Evolutionary conservation across 140 eudicot species (phyloP).

Genomic region (Oenanthe javanica): DNA sequence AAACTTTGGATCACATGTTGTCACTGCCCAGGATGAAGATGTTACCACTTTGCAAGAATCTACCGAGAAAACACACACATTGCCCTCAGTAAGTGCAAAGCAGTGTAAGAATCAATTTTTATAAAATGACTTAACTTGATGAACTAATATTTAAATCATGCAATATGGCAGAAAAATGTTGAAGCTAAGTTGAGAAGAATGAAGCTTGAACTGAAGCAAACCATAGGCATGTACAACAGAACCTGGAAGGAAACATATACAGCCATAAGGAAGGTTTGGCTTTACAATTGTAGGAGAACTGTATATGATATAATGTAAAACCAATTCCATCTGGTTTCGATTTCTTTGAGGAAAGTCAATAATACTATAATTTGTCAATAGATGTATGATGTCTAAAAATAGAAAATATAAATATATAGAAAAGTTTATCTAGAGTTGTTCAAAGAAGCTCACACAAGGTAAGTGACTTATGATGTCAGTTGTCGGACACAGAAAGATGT

Average conservation of each 20-base stretch:
- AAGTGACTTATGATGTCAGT: not conserved
- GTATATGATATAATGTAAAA: not conserved
- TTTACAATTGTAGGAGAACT: not conserved
- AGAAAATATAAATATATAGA: not conserved
- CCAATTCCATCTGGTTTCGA: not conserved
- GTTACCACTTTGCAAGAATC: not conserved
- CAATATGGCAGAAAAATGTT: conserved; percentile 25
- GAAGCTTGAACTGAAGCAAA: conserved; percentile 36
- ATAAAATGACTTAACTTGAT: not conserved
- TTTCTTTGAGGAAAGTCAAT: not conserved
- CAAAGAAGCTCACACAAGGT: not conserved
- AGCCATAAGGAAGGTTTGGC: conserved; percentile 28
- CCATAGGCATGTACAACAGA: conserved; percentile 36
- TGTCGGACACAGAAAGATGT: not conserved
- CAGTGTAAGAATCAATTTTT: not conserved
- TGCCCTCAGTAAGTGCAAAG: conserved; percentile 16
- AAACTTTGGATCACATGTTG: conserved; percentile 13
- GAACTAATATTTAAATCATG: not conserved
- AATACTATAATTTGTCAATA: not conserved
- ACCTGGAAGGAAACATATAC: conserved; percentile 41
- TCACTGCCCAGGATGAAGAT: conserved; percentile 6
- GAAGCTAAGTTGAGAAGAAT: conserved; percentile 33
- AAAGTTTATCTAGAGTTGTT: not conserved
- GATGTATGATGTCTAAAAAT: not conserved
- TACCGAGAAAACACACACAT: not conserved